Evolutionary conservation across 2,329 filamentous ascomycete species (phyloP), one percentile per base, ranked within the genome.

Genomic region (Lizonia empirigonia): DNA sequence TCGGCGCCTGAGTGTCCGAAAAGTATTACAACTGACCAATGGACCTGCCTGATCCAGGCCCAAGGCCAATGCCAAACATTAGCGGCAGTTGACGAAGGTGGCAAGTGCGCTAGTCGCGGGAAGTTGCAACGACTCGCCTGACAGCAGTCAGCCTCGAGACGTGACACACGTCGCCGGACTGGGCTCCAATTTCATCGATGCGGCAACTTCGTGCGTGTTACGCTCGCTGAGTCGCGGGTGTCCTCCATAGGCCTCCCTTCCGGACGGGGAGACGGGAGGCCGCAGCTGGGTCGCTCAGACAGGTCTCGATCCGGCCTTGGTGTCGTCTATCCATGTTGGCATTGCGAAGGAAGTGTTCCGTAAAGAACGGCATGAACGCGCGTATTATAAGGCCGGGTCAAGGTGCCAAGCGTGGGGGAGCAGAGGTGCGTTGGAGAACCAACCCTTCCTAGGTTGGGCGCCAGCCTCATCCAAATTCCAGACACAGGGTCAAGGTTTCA

Each of bases 401-500:
- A 19, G 30, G 34, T 23, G 38, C 50, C 44, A 53, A 48, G 44
- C 39, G 18, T 48, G 24, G 23, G 32, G 34, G 33, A 44, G 20
- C n/a, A n/a, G 44, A 53, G 32, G 18, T 36, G 24, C 22, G 38
- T 23, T 36, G 34, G 15, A 32, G 51, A 57, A n/a, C n/a, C n/a
- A 55, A 63, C 59, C 59, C n/a, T n/a, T n/a, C n/a, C n/a, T n/a
- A n/a, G n/a, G n/a, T 59, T 58, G 59, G 56, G 38, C 49, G 46
- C 45, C 57, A 62, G 56, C 62, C 56, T 62, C 56, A 63, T 58
- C 55, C 53, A 45, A 41, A 58, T 48, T 58, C 55, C 53, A 45
- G 48, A 58, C 50, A 48, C 47, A 50, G 34, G 40, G 19, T 33
- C 59, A 55, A 58, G 63, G 52, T 49, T 53, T 53, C 52, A 65